Base-by-base conservation (phyloP, 441 rosid genomes). In the Populus tomentosa region DNA sequence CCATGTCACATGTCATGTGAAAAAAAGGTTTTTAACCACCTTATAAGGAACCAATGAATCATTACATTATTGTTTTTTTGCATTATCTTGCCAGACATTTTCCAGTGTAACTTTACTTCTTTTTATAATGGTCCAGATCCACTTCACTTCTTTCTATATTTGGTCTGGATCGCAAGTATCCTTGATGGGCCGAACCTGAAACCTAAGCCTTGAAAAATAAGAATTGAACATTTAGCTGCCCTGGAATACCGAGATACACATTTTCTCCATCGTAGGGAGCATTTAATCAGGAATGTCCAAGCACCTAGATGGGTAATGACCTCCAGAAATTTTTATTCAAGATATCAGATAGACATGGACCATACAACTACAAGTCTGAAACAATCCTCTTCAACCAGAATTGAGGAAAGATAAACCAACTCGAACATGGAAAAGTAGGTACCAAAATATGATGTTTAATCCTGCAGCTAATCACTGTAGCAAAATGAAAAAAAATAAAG, bases 361-460 rank as follows among this genome's bases (percentile, higher is more conserved):
- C 72, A 73, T 46, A 26, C 26, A 26, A 26, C 26, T 78, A 50
- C 56, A 53, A 46, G 21, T 63, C 50, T 30, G 61, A 70, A 79
- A 67, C 30, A 56, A 69, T 78, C 75, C 65, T 69, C 77, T 74
- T 83, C 77, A 79, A 71, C 67, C 66, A 67, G 73, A 75, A 76
- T 70, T 81, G 65, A 69, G 71, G 46, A 30, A 28, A 24, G 71
- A 36, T 9, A 56, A 75, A 73, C 8, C 77, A 69, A 72, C 50
- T 74, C 18, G 72, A 30, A 68, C 26, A 26, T 32, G 26, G 23
- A 66, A 69, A 68, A 74, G 46, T 23, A 24, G 56, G 33, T 63
- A 24, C 71, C 23, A 16, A 53, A 26, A 75, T 24, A 30, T 1
- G 40, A 67, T 8, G 73, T 77, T 70, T 67, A 77, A 40, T 36